A percentile compares a stretch with the other conserved stretches of the same genome.
Evolutionary conservation across 106 monocot genomes (phyloP).

Genomic region (Narthecium ossifragum): DNA sequence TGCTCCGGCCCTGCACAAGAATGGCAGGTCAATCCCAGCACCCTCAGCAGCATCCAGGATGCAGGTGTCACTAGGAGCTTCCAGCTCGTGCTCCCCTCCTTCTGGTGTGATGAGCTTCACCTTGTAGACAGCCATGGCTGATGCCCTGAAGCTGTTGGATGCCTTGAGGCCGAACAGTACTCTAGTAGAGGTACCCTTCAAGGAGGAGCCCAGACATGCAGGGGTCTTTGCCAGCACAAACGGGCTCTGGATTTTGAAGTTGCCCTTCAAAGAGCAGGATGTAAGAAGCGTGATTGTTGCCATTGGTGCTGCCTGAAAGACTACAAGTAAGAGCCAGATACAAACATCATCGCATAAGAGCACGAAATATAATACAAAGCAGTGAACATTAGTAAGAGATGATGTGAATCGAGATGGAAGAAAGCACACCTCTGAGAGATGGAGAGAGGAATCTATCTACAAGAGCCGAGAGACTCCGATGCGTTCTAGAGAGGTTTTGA

Average conservation of each 20-base stretch:
- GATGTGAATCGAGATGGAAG: too few relatives aligned
- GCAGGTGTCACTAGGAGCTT: slow-evolving; percentile 56
- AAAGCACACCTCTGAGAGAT: too few relatives aligned
- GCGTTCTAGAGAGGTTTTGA: too few relatives aligned
- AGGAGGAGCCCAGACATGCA: slow-evolving; percentile 17
- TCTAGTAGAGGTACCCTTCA: slow-evolving; percentile 16
- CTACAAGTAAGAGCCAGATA: too few relatives aligned
- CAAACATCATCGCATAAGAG: too few relatives aligned
- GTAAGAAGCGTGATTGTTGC: slow-evolving; percentile 23
- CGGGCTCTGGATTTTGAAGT: neutral
- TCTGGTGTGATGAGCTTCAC: slow-evolving; percentile 60
- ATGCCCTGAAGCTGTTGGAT: slow-evolving; percentile 28
- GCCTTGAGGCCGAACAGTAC: slow-evolving; percentile 25
- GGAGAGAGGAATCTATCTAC: too few relatives aligned
- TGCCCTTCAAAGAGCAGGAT: slow-evolving; percentile 9
- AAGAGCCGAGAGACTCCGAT: too few relatives aligned
- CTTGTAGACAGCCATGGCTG: slow-evolving; percentile 50
- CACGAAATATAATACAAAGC: too few relatives aligned
- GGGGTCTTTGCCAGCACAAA: slow-evolving; percentile 14
- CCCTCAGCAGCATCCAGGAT: slow-evolving; percentile 67
- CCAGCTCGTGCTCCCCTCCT: slow-evolving; percentile 44
- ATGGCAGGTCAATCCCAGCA: slow-evolving; percentile 60
- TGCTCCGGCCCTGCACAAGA: slow-evolving; percentile 66
- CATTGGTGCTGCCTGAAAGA: slow-evolving; percentile 30
- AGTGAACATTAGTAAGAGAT: too few relatives aligned